These are phyloP conservation scores for Pythium biforme DNA, from an alignment of 352 stramenopile genomes.

Conservation along the genomic window DNA sequence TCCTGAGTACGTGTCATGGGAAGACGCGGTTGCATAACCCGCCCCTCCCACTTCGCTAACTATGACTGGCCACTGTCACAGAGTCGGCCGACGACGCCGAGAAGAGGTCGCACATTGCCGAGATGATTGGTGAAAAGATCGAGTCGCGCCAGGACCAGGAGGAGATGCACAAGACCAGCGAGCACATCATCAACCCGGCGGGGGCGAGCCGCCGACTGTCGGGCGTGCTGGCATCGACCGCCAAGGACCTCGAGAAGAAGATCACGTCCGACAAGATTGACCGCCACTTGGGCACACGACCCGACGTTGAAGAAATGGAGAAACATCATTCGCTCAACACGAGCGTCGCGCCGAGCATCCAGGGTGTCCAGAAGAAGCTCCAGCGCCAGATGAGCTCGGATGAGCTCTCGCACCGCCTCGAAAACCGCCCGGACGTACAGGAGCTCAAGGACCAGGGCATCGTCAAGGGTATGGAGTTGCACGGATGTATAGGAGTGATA, in stretches of 20 bases:
- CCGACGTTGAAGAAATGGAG: conserved; percentile 37
- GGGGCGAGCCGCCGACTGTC: conserved; percentile 41
- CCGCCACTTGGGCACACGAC: conserved; percentile 52
- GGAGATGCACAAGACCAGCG: conserved; percentile 47
- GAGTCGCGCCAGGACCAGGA: conserved; percentile 45
- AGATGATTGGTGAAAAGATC: conserved; percentile 45
- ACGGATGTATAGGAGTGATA: background rate
- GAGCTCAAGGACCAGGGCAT: conserved; percentile 75
- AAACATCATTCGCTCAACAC: conserved; percentile 57
- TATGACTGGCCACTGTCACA: conserved; percentile 2
- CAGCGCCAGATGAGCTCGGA: conserved; percentile 75
- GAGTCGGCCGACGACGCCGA: conserved; percentile 41
- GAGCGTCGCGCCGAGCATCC: conserved; percentile 52
- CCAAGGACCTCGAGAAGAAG: conserved; percentile 48
- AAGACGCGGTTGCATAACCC: no score
- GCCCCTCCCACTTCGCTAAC: no score
- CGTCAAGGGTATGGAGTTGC: conserved; percentile 37
- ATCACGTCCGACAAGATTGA: conserved; percentile 72
- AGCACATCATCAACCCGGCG: conserved; percentile 52
- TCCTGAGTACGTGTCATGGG: conserved; percentile 33
- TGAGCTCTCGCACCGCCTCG: conserved; percentile 63
- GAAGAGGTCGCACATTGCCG: conserved; percentile 36
- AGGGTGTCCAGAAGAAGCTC: conserved; percentile 74
- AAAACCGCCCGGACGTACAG: conserved; percentile 67
- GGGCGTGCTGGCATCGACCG: conserved; percentile 39